phyloP scores from a whole-genome alignment of 2,329 filamentous ascomycete genomes.

The Fusarium praegraminearum region DNA sequence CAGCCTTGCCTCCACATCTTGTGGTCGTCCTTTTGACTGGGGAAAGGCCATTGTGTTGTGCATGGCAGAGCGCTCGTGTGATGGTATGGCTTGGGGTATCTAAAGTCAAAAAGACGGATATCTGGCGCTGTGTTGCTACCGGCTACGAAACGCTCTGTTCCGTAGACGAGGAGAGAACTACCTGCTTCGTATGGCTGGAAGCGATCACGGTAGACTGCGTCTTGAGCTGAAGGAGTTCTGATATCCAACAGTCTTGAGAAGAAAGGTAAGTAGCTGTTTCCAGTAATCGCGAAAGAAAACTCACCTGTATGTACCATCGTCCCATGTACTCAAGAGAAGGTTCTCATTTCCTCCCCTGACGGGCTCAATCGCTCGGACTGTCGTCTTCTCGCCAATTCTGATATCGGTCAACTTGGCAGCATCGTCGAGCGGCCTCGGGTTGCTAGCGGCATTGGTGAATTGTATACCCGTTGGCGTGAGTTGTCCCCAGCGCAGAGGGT shows the following conservation, averaged over 20 bases:
- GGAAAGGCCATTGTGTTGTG: conserved; percentile 53
- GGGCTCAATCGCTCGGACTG: conserved; percentile 61
- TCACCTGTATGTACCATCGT: conserved; percentile 62
- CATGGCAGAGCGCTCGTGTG: conserved; percentile 64
- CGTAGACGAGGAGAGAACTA: conserved; percentile 63
- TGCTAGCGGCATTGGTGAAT: conserved; percentile 52
- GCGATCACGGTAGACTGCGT: conserved; percentile 65
- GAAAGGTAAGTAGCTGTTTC: neutral
- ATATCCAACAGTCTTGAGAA: conserved; percentile 59
- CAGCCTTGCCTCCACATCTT: conserved; percentile 24
- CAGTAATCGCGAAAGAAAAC: neutral
- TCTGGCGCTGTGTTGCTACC: conserved; percentile 59
- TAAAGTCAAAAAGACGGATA: conserved; percentile 67
- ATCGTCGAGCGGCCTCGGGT: conserved; percentile 38
- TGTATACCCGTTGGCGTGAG: conserved; percentile 60
- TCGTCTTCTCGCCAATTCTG: conserved; percentile 52
- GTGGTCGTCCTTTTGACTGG: conserved; percentile 34
- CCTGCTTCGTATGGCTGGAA: conserved; percentile 61
- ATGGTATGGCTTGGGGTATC: conserved; percentile 61
- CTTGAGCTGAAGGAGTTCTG: conserved; percentile 60
- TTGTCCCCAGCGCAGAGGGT: conserved; percentile 61
- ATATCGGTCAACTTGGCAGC: conserved; percentile 38
- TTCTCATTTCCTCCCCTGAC: conserved; percentile 56
- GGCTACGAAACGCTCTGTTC: conserved; percentile 63
- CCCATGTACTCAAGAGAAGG: conserved; percentile 64